phyloP scores from a whole-genome alignment of 768 basidiomycete genomes.

The Grammothele lineata region DNA sequence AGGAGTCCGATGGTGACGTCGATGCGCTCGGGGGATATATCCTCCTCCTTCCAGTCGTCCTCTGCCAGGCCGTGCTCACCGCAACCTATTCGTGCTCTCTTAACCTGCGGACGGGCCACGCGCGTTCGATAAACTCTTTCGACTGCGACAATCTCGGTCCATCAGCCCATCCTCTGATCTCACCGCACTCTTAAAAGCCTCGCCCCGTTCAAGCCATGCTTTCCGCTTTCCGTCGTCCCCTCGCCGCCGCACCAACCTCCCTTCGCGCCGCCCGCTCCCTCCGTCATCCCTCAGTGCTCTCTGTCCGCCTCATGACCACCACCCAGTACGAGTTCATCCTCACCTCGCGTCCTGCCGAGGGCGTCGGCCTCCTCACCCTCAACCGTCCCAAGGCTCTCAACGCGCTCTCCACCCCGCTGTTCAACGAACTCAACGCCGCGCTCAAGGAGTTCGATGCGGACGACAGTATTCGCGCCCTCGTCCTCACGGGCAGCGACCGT shows the following conservation, averaged over 20 bases:
- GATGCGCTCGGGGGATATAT: too few relatives aligned
- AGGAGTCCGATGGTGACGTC: too few relatives aligned
- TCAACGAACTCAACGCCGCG: conserved; percentile 78
- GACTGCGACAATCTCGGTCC: too few relatives aligned
- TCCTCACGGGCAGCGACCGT: conserved; percentile 87
- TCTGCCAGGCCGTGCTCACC: too few relatives aligned
- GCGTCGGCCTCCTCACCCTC: conserved; percentile 76
- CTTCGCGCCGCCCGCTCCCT: conserved; percentile 8
- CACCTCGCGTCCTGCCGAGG: conserved; percentile 60
- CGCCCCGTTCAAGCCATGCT: too few relatives aligned
- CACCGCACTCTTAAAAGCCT: too few relatives aligned
- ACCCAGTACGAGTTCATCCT: conserved; percentile 61
- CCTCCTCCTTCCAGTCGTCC: too few relatives aligned
- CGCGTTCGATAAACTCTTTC: too few relatives aligned
- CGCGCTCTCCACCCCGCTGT: conserved; percentile 77
- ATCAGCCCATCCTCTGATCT: too few relatives aligned
- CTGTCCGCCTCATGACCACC: conserved; percentile 43
- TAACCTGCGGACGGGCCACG: too few relatives aligned
- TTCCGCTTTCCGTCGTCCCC: conserved; percentile 3
- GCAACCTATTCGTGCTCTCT: too few relatives aligned
- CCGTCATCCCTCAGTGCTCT: conserved; percentile 4
- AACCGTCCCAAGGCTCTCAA: conserved; percentile 91
- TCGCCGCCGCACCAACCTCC: conserved; percentile 7
- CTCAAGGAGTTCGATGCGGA: conserved; percentile 69
- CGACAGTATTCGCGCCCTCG: conserved; percentile 71